Evolutionary conservation across 2,329 filamentous ascomycete genomes (phyloP).

Genomic region (Davidsoniella neocaledoniae): DNA sequence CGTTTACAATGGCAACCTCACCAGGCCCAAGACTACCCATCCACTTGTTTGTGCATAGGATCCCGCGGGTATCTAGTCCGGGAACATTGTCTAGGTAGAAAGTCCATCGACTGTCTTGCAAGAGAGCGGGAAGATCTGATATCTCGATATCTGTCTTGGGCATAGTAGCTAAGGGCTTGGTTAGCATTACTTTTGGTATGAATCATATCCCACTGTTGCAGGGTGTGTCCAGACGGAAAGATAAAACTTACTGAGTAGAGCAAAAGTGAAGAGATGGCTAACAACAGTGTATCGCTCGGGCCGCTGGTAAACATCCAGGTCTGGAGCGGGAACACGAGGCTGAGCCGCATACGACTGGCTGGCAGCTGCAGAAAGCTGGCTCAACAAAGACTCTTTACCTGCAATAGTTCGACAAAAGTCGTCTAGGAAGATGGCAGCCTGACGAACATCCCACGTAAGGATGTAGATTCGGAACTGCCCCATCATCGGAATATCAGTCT

Average conservation of each 20-base stretch:
- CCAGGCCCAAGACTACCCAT: constrained; percentile 38
- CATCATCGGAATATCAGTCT: constrained; percentile 61
- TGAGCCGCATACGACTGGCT: constrained; percentile 44
- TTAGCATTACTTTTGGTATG: background rate
- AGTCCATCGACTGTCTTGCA: constrained; percentile 52
- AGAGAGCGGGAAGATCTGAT: constrained; percentile 40
- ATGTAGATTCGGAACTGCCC: constrained; percentile 65
- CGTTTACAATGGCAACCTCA: constrained; percentile 48
- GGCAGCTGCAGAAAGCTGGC: constrained; percentile 40
- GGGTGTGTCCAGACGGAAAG: background rate
- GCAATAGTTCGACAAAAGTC: constrained; percentile 39
- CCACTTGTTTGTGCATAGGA: constrained; percentile 51
- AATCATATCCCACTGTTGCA: background rate
- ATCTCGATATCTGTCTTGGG: constrained; percentile 48
- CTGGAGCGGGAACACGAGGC: constrained; percentile 37
- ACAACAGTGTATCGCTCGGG: constrained; percentile 52
- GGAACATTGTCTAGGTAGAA: constrained; percentile 53
- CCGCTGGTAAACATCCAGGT: constrained; percentile 45
- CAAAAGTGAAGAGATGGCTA: constrained; percentile 53
- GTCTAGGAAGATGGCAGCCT: constrained; percentile 39
- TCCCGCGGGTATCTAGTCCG: constrained; percentile 34
- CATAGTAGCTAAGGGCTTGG: constrained; percentile 31
- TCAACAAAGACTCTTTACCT: constrained; percentile 36
- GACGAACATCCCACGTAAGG: constrained; percentile 44
- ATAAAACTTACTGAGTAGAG: constrained; percentile 41